Base-by-base conservation (phyloP, 1,284 basidiomycete species). In the Testicularia cyperi region DNA sequence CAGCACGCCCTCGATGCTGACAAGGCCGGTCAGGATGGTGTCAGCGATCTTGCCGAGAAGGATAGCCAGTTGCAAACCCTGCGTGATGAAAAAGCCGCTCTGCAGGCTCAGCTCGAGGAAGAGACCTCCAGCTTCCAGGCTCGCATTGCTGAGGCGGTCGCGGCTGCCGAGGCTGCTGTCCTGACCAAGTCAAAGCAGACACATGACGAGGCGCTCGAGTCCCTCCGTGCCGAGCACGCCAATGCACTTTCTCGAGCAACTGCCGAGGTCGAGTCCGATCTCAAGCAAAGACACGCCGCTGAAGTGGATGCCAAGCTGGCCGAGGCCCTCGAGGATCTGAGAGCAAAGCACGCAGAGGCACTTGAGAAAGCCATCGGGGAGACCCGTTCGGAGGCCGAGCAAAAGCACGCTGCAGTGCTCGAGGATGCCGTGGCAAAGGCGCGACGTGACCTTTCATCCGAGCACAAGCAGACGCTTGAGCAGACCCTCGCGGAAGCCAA, bases 61-160 rank as follows among this genome's bases (percentile, higher is more conserved):
- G 61, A 64, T 15, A 38, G 37, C 3, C 40, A 54, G 44, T 33
- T 58, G 19, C 43, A 51, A 31, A 30, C 36, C 19, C 40, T 52
- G 43, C 15, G 32, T 3, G 32, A 27, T 2, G 29, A 29, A 20
- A 31, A 47, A 13, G 33, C 16, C 4, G 40, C 45, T 12, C 34
- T 55, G 16, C 42, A 40, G 8, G 26, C 15, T 7, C 30, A 45
- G 26, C 53, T 54, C 23, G 49, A 49, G 24, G 31, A 37, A 14
- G 36, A 31, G 28, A 29, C 46, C 8, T 30, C 44, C 16, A 37
- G 35, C 7, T 46, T 52, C 38, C 42, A 61, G 15, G 29, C 32
- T 2, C 30, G 31, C 12, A 38, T 61, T 21, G 57, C 51, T 20
- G 56, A 65, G 27, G 62, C 62, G n/a, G 52, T 60, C n/a, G 62